A percentile compares a stretch with the other conserved stretches of the same genome.
These are phyloP conservation scores for Suhomyces xylopsoci DNA, from an alignment of 805 yeast species.

Conservation along the genomic window DNA sequence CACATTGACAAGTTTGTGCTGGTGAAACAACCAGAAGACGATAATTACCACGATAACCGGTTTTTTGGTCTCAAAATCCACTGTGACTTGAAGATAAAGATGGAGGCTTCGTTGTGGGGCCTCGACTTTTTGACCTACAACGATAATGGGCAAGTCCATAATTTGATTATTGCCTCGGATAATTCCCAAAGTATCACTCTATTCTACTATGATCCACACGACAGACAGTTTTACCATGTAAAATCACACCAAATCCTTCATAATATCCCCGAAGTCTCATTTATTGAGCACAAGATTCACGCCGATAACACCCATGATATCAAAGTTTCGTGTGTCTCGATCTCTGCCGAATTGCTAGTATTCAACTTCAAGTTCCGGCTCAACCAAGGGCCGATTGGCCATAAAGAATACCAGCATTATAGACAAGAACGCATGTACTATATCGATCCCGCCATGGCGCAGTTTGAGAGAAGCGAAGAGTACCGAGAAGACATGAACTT, in stretches of 20 bases:
- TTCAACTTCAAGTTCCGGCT: slow-evolving; percentile 33
- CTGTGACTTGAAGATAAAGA: slow-evolving; percentile 27
- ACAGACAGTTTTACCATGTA: slow-evolving; percentile 26
- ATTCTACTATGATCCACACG: slow-evolving; percentile 30
- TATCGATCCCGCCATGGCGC: slow-evolving; percentile 27
- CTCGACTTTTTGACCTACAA: slow-evolving; percentile 36
- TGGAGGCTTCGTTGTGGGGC: slow-evolving; percentile 61
- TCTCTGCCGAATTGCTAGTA: slow-evolving; percentile 44
- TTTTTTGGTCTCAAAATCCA: slow-evolving; percentile 19
- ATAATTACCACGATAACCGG: slow-evolving; percentile 5
- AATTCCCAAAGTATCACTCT: slow-evolving; percentile 48
- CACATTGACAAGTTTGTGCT: slow-evolving; percentile 4
- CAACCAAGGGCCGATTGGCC: slow-evolving; percentile 24
- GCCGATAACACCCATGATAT: slow-evolving; percentile 24
- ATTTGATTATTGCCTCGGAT: slow-evolving; percentile 49
- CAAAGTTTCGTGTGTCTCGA: slow-evolving; percentile 38
- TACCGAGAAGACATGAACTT: slow-evolving; percentile 2
- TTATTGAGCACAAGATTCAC: slow-evolving; percentile 23
- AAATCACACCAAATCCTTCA: slow-evolving; percentile 45
- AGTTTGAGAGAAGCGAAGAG: slow-evolving; percentile 11
- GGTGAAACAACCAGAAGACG: not conserved
- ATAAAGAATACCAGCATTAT: slow-evolving; percentile 11
- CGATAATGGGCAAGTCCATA: slow-evolving; percentile 17
- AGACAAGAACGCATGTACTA: slow-evolving; percentile 16
- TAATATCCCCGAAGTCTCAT: slow-evolving; percentile 53